A percentile compares a stretch with the other conserved stretches of the same genome.
These are phyloP conservation scores for Cystoisospora suis DNA, from an alignment of 169 alveolate genomes.

Conservation along the genomic window DNA sequence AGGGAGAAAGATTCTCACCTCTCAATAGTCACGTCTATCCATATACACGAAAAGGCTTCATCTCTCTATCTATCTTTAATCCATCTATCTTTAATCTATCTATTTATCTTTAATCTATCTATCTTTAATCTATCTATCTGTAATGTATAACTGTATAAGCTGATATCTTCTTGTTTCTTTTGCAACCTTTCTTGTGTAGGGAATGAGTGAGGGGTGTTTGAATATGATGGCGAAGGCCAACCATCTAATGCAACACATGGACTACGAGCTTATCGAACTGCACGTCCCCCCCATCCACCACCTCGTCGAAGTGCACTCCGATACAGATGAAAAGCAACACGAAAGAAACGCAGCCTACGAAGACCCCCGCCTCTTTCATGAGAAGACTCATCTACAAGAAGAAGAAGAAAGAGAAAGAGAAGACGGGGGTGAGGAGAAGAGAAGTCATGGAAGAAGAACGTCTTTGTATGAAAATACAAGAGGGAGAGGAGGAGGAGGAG, in stretches of 20 bases:
- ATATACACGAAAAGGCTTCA: background rate
- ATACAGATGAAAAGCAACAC: too few species aligned
- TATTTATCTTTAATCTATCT: background rate
- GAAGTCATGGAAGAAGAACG: background rate
- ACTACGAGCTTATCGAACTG: conserved; percentile 79
- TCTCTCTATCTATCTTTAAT: background rate
- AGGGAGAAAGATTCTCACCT: too few species aligned
- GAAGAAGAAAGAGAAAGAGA: background rate
- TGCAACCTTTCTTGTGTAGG: conserved; percentile 59
- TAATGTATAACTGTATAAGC: background rate
- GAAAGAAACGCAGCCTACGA: too few species aligned
- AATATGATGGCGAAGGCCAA: conserved; percentile 87
- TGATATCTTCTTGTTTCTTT: background rate
- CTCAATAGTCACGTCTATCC: background rate
- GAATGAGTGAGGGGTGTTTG: conserved; percentile 83
- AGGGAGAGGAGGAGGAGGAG: background rate
- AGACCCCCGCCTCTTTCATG: background rate
- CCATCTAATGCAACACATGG: conserved; percentile 80
- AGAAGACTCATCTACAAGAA: background rate
- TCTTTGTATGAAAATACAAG: too few species aligned
- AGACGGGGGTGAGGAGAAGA: background rate
- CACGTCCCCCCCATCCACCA: conserved; percentile 83
- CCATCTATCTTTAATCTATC: background rate
- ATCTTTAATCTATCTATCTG: background rate
- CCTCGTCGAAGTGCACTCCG: conserved; percentile 39